A percentile compares a stretch with the other conserved stretches of the same genome.
These are phyloP conservation scores for Achlya hypogyna DNA, from an alignment of 352 stramenopile genomes.

Conservation along the genomic window DNA sequence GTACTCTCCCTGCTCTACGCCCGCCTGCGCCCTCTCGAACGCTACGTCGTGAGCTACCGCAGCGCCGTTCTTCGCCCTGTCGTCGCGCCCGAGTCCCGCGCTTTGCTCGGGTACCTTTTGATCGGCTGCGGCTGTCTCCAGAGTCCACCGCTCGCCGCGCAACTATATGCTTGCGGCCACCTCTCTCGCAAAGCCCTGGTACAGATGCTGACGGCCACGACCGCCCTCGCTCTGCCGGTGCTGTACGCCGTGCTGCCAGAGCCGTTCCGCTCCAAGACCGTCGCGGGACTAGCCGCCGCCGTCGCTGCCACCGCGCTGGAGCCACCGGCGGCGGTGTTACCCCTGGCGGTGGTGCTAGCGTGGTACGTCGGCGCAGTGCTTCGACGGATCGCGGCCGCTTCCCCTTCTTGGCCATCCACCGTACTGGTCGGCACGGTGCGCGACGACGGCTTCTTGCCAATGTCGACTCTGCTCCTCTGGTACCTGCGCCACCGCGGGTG, in stretches of 20 bases:
- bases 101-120: neutral
- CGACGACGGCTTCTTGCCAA: neutral
- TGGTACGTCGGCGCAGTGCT: neutral
- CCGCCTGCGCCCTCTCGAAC: neutral
- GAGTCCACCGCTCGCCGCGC: too few relatives aligned
- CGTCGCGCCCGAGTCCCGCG: neutral
- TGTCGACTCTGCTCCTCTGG: neutral
- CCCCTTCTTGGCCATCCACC: neutral
- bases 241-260: too few relatives aligned
- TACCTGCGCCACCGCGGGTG: neutral
- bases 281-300: too few relatives aligned
- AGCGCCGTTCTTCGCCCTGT: neutral
- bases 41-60: neutral
- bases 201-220: too few relatives aligned
- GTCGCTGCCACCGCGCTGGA: too few relatives aligned
- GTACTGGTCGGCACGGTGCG: too few relatives aligned
- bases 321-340: too few relatives aligned
- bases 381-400: neutral
- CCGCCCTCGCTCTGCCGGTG: too few relatives aligned
- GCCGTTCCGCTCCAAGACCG: too few relatives aligned
- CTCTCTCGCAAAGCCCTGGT: too few relatives aligned
- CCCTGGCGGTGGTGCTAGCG: neutral
- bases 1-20: neutral
- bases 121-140: neutral
- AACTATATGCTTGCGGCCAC: neutral